Evolutionary conservation across 305 asterid genomes (phyloP).

Genomic region (Fraxinus baroniana): DNA sequence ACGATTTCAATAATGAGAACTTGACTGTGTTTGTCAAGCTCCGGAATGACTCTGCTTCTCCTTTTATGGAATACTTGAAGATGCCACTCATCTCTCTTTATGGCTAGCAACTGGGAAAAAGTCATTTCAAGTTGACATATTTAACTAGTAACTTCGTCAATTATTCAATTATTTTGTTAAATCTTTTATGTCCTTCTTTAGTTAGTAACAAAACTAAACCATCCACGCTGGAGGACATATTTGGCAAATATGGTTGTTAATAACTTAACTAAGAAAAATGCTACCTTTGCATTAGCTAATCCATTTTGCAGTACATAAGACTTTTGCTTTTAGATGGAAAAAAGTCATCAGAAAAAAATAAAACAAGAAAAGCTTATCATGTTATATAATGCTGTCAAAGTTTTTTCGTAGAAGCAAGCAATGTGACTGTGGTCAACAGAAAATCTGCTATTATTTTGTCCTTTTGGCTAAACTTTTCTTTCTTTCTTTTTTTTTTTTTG

Average conservation of each 20-base stretch:
- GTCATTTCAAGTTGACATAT: conserved; percentile 5
- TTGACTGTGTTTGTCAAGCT: conserved; percentile 4
- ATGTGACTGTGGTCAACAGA: not conserved
- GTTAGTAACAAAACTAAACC: not conserved
- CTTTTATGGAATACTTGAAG: not conserved
- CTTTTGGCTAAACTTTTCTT: not conserved
- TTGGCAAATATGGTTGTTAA: not conserved
- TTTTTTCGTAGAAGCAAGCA: not conserved
- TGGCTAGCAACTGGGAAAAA: not conserved
- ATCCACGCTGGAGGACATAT: not conserved
- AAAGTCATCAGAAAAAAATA: not conserved
- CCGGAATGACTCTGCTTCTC: conserved; percentile 13
- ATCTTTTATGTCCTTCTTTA: not conserved
- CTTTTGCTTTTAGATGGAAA: not conserved
- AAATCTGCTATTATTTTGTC: not conserved
- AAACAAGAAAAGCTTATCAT: not conserved
- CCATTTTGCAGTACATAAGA: not conserved
- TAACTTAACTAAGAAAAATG: not conserved
- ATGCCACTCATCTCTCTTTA: not conserved
- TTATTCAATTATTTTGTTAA: not conserved
- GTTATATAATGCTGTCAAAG: not conserved
- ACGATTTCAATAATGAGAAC: conserved; percentile 5
- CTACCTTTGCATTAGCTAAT: not conserved
- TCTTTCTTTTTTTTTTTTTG: not conserved
- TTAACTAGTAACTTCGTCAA: not conserved